Percentiles rank a stretch among this genome's conserved stretches.
These are phyloP conservation scores for Neonectria neomacrospora DNA, from an alignment of 2,329 filamentous ascomycete species.

Conservation along the genomic window DNA sequence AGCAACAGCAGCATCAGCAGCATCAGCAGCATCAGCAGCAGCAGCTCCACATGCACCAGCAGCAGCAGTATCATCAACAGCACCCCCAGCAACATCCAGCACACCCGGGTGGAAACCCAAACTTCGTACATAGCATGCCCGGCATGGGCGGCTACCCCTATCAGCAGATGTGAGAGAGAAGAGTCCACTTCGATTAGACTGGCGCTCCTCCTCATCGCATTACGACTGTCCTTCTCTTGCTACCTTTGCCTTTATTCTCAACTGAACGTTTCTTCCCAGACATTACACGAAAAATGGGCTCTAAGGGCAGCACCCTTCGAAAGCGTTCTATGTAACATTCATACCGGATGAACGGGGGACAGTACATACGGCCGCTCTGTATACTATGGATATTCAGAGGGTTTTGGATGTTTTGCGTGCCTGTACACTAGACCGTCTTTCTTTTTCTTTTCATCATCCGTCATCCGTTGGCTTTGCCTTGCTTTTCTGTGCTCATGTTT, in stretches of 20 bases:
- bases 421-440: conserved; percentile 40
- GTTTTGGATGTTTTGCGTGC: conserved; percentile 36
- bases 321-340: conserved; percentile 30
- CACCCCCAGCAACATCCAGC: conserved; percentile 38
- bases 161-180: conserved; percentile 28
- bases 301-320: conserved; percentile 5
- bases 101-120: conserved; percentile 36
- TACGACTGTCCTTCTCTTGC: conserved; percentile 3
- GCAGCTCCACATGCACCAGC: conserved; percentile 21
- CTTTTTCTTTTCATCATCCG: conserved; percentile 10
- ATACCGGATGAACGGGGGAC: conserved; percentile 19
- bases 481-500: conserved; percentile 16
- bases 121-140: conserved; percentile 44
- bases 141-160: conserved; percentile 46
- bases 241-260: not conserved
- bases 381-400: conserved; percentile 39
- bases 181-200: not conserved
- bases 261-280: conserved; percentile 15
- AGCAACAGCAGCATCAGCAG: conserved; percentile 23
- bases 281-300: conserved; percentile 23
- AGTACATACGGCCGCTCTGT: conserved; percentile 41
- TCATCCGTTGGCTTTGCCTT: conserved; percentile 9
- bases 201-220: not conserved
- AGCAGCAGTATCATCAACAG: conserved; percentile 12
- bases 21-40: conserved; percentile 35